Evolutionary conservation across 148 eudicot genomes (phyloP).

Genomic region (Rhododendron henanense): DNA sequence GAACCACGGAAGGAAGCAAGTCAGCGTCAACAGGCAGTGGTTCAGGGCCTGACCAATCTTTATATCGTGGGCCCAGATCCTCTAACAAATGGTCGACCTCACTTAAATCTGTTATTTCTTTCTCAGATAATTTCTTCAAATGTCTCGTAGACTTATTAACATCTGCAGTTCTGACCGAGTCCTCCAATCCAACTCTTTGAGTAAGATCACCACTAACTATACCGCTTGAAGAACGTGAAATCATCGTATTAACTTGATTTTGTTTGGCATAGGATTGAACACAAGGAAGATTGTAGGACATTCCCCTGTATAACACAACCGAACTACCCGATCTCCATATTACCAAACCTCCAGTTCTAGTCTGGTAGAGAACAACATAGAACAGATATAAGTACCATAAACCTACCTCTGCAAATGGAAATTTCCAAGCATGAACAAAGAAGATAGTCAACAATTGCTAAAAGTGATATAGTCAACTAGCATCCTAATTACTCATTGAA

Average conservation of each 20-base stretch:
- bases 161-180: conserved; percentile 11
- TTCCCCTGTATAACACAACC: conserved; percentile 71
- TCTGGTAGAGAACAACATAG: conserved; percentile 41
- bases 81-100: conserved; percentile 62
- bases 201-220: conserved; percentile 9
- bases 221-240: conserved; percentile 17
- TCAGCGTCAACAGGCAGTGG: conserved; percentile 95
- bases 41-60: conserved; percentile 80
- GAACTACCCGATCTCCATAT: conserved; percentile 96
- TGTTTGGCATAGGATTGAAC: conserved; percentile 57
- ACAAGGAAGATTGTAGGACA: conserved; percentile 69
- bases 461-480: background rate
- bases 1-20: conserved; percentile 68
- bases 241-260: conserved; percentile 19
- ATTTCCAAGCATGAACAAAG: background rate
- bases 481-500: background rate
- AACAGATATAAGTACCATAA: conserved; percentile 17
- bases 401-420: conserved; percentile 1
- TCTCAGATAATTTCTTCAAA: conserved; percentile 38
- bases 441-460: conserved; percentile 7
- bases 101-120: conserved; percentile 49
- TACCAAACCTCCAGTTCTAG: conserved; percentile 89
- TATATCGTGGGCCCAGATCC: conserved; percentile 74
- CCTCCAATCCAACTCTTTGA: conserved; percentile 2
- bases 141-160: conserved; percentile 18